Evolutionary conservation across 2,329 filamentous ascomycete genomes (phyloP).

Genomic region (Penicillium sp.): DNA sequence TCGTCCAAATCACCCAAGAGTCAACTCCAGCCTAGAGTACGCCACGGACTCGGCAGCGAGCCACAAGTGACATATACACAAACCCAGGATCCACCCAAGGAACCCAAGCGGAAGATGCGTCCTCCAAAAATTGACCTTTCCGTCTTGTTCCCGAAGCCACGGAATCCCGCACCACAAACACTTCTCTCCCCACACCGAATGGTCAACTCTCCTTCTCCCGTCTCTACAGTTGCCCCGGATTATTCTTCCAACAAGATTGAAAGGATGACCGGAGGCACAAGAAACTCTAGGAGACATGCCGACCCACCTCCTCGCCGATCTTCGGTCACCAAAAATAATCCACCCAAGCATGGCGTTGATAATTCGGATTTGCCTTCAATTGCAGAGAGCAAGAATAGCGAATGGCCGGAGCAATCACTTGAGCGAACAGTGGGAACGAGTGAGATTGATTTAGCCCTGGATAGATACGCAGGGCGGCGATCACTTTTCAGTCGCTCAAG

Average conservation of each 20-base stretch:
- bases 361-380: conserved; percentile 15
- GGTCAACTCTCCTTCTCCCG: conserved; percentile 34
- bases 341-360: conserved; percentile 11
- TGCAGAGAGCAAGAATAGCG: conserved; percentile 16
- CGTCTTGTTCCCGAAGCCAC: conserved; percentile 36
- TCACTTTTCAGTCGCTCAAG: conserved; percentile 22
- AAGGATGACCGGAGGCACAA: conserved; percentile 14
- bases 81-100: conserved; percentile 22
- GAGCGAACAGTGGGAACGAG: conserved; percentile 27
- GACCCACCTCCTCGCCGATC: conserved; percentile 18
- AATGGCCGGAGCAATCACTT: conserved; percentile 21
- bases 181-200: conserved; percentile 38
- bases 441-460: conserved; percentile 28
- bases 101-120: conserved; percentile 34
- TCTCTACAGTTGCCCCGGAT: conserved; percentile 30
- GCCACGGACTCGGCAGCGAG: conserved; percentile 14
- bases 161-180: conserved; percentile 21
- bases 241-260: conserved; percentile 19
- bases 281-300: conserved; percentile 20
- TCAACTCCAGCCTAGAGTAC: conserved; percentile 15
- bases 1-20: conserved; percentile 34
- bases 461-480: conserved; percentile 23
- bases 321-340: conserved; percentile 8
- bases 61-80: conserved; percentile 20
- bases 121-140: conserved; percentile 37